Evolutionary conservation across 441 rosid species (phyloP).

Genomic region (Erodium trifolium): DNA sequence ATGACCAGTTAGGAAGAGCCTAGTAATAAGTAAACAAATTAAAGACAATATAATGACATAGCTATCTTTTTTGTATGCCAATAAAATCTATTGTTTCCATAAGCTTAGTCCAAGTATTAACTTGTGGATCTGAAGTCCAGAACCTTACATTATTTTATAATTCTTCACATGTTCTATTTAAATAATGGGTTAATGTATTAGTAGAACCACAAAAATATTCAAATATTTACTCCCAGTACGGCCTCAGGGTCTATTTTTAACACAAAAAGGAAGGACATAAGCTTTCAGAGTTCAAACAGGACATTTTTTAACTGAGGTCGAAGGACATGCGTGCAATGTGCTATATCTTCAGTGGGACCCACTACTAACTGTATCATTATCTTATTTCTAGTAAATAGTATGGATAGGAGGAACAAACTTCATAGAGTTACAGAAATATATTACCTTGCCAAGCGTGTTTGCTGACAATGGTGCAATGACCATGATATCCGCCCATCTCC

Average conservation of each 20-base stretch:
- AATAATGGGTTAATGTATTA: too few species aligned
- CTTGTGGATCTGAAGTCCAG: neutral
- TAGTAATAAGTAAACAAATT: too few species aligned
- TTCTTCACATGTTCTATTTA: too few species aligned
- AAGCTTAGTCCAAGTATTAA: neutral
- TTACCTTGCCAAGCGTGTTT: slow-evolving; percentile 80
- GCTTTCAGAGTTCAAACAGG: neutral
- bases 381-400: too few species aligned
- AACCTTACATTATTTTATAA: neutral
- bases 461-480: slow-evolving; percentile 80
- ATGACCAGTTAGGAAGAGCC: too few species aligned
- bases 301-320: neutral
- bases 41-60: neutral
- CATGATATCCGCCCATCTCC: slow-evolving; percentile 83
- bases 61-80: neutral
- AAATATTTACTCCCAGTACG: too few species aligned
- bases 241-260: too few species aligned
- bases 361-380: too few species aligned
- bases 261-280: neutral
- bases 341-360: neutral
- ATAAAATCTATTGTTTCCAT: neutral
- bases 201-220: neutral
- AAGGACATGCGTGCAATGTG: neutral
- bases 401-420: too few species aligned
- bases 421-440: neutral